These are phyloP conservation scores for Psophocarpus tetragonolobus DNA, from an alignment of 306 rosid genomes.

Conservation along the genomic window DNA sequence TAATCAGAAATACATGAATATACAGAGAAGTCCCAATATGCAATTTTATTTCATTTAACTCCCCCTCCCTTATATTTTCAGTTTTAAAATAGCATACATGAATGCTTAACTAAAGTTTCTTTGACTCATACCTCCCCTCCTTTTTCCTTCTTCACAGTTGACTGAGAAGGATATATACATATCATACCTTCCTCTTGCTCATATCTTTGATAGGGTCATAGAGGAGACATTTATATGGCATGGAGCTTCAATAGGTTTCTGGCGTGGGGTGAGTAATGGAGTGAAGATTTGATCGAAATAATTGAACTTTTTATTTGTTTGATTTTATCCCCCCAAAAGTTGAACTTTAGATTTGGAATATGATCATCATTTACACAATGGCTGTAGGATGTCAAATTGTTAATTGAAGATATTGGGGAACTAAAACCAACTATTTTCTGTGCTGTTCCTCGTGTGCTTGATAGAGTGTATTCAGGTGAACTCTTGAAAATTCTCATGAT, in stretches of 20 bases:
- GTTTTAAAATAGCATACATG: slow-evolving; percentile 6
- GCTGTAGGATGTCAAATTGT: slow-evolving; percentile 87
- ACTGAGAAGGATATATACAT: slow-evolving; percentile 68
- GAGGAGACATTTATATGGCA: slow-evolving; percentile 89
- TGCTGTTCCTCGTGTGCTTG: slow-evolving; percentile 98
- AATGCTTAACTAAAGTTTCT: slow-evolving; percentile 26
- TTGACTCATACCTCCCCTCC: slow-evolving; percentile 14
- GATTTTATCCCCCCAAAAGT: not conserved
- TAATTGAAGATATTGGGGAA: slow-evolving; percentile 85
- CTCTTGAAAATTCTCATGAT: not conserved
- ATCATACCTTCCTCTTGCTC: slow-evolving; percentile 97
- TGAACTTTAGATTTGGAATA: slow-evolving; percentile 16
- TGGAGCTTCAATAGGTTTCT: slow-evolving; percentile 92
- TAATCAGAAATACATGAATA: slow-evolving; percentile 13
- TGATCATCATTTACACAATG: slow-evolving; percentile 20
- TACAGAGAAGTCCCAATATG: not conserved
- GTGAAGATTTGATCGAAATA: slow-evolving; percentile 24
- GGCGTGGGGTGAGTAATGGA: slow-evolving; percentile 89
- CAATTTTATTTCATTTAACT: not conserved
- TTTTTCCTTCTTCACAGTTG: slow-evolving; percentile 54
- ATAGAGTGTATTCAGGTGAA: slow-evolving; percentile 81
- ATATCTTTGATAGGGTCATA: slow-evolving; percentile 89
- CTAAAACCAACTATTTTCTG: slow-evolving; percentile 89
- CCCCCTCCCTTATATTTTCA: not conserved
- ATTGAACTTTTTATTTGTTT: slow-evolving; percentile 1